Evolutionary conservation across 2,329 filamentous ascomycete species (phyloP).

Genomic region (Teratosphaeria pseudoeucalypti): DNA sequence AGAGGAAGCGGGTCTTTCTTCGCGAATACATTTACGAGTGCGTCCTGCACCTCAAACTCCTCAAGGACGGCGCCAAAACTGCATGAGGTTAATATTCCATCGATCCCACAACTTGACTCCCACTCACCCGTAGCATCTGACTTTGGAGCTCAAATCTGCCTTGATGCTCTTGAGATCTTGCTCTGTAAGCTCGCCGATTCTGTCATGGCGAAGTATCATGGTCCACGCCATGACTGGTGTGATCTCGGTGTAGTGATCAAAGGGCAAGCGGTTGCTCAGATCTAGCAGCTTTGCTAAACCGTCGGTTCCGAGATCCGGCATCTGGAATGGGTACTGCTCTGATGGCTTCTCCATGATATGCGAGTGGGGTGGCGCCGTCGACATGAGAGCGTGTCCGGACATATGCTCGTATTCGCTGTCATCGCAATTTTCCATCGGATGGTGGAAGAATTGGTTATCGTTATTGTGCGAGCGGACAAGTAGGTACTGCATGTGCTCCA

Average conservation of each 20-base stretch:
- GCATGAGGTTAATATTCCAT: not conserved
- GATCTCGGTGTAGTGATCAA: slow-evolving; percentile 65
- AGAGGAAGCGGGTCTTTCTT: slow-evolving; percentile 33
- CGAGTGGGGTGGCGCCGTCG: slow-evolving; percentile 68
- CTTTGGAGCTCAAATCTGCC: slow-evolving; percentile 65
- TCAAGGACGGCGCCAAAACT: slow-evolving; percentile 61
- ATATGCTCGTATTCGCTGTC: slow-evolving; percentile 53
- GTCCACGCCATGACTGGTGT: slow-evolving; percentile 94
- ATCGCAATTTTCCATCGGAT: slow-evolving; percentile 32
- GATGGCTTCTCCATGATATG: slow-evolving; percentile 47
- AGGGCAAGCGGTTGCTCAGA: slow-evolving; percentile 68
- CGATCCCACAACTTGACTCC: not conserved
- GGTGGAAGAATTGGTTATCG: slow-evolving; percentile 26
- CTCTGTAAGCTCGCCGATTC: slow-evolving; percentile 53
- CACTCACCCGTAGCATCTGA: slow-evolving; percentile 83
- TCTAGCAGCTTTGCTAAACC: slow-evolving; percentile 76
- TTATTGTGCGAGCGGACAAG: slow-evolving; percentile 47
- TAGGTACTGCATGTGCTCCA: slow-evolving; percentile 77
- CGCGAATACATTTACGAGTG: slow-evolving; percentile 59
- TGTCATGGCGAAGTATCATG: slow-evolving; percentile 61
- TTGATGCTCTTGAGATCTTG: slow-evolving; percentile 64
- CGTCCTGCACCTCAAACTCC: slow-evolving; percentile 67
- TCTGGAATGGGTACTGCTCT: slow-evolving; percentile 55
- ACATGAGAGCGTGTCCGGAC: slow-evolving; percentile 82
- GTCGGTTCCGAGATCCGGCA: slow-evolving; percentile 58